Conservation (phyloP, 345 rosid genomes). For the Carallia brachiata region DNA sequence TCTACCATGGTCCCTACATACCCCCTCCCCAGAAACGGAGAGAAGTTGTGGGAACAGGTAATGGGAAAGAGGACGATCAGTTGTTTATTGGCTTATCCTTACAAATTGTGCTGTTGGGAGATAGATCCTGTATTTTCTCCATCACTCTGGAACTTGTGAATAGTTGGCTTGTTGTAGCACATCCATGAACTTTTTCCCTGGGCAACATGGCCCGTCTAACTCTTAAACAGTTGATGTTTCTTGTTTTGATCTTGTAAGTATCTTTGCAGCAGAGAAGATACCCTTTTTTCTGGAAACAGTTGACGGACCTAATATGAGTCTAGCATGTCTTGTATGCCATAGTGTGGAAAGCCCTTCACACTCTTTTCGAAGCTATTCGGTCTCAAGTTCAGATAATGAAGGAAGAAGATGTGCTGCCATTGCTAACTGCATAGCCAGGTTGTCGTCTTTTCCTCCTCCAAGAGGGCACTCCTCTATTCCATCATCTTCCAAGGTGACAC, state of each 20-base stretch:
- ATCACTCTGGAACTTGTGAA: background rate
- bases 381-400: conserved; percentile 86
- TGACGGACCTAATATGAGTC: conserved; percentile 49
- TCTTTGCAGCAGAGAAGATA: conserved; percentile 7
- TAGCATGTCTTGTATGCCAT: conserved; percentile 90
- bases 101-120: background rate
- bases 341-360: conserved; percentile 90
- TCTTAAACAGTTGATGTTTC: background rate
- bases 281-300: conserved; percentile 3
- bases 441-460: conserved; percentile 58
- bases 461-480: conserved; percentile 42
- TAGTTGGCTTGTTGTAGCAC: background rate
- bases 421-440: conserved; percentile 68
- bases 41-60: too few species aligned
- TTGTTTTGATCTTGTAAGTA: background rate
- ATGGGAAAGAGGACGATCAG: too few species aligned
- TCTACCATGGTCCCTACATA: too few species aligned
- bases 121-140: background rate
- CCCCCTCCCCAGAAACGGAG: too few species aligned
- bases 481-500: conserved; percentile 83
- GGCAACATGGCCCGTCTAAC: background rate
- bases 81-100: too few species aligned
- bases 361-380: conserved; percentile 90
- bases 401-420: conserved; percentile 83
- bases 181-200: background rate